Percentiles rank a stretch among this genome's conserved stretches.
phyloP scores from a whole-genome alignment of 805 yeast species.

The Suhomyces sp. region DNA sequence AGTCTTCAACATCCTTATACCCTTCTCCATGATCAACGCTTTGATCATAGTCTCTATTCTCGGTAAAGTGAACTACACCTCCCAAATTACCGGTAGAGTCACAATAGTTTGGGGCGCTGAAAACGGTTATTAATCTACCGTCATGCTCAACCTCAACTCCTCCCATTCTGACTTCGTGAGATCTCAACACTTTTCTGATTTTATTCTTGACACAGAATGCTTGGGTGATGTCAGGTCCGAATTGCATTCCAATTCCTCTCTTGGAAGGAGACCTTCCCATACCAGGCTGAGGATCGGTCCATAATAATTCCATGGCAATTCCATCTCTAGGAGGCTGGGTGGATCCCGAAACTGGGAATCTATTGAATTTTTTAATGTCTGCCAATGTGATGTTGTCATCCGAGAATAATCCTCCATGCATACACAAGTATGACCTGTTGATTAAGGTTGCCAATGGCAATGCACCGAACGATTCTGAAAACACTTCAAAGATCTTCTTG shows the following conservation, averaged over 20 bases:
- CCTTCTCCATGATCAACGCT: slow-evolving; percentile 46
- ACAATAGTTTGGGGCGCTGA: slow-evolving; percentile 97
- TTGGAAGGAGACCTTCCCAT: slow-evolving; percentile 84
- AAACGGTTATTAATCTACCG: slow-evolving; percentile 87
- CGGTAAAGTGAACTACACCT: slow-evolving; percentile 75
- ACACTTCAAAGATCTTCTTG: slow-evolving; percentile 74
- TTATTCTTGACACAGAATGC: slow-evolving; percentile 70
- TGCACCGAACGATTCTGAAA: slow-evolving; percentile 80
- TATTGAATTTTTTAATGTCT: slow-evolving; percentile 69
- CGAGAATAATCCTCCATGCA: slow-evolving; percentile 95
- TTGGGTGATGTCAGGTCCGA: slow-evolving; percentile 93
- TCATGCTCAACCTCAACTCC: slow-evolving; percentile 89
- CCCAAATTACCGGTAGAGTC: slow-evolving; percentile 90
- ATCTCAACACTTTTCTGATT: slow-evolving; percentile 78
- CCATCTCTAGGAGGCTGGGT: slow-evolving; percentile 90
- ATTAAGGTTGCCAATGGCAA: slow-evolving; percentile 85
- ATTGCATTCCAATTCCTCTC: slow-evolving; percentile 94
- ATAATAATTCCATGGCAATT: slow-evolving; percentile 89
- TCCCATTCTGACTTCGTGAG: slow-evolving; percentile 92
- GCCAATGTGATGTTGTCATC: slow-evolving; percentile 67
- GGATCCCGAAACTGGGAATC: slow-evolving; percentile 52
- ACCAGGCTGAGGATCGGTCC: slow-evolving; percentile 92
- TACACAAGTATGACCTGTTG: slow-evolving; percentile 74
- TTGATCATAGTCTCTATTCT: slow-evolving; percentile 44
- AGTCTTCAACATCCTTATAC: slow-evolving; percentile 33